Evolutionary conservation across 2,329 filamentous ascomycete species (phyloP), one percentile per base, ranked within the genome.

Genomic region (Chalaropsis ovoidea): DNA sequence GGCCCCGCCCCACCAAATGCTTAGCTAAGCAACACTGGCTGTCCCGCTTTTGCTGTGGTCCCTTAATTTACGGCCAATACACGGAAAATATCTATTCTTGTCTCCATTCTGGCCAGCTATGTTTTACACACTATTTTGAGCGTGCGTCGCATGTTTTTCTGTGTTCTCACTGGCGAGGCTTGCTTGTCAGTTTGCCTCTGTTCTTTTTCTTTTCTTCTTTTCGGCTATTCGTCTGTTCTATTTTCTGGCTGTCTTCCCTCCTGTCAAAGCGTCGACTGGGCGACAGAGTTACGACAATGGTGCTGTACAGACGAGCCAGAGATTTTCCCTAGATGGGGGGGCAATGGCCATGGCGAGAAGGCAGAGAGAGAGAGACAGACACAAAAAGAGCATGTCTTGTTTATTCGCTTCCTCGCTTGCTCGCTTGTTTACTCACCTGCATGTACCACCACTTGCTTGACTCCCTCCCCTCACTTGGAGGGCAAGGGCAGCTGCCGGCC

Each of bases 41-140:
- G 52, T 35, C 27, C 52, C 52, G 52, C 52, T 58, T n/a, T 35
- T 58, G 13, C 52, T 35, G 15, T 35, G 52, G 17, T 58, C 52
- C 52, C 27, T 58, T 58, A 58, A 58, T 58, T 11, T 58, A 35
- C 52, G 52, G 27, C 27, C 4, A 58, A 35, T 11, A 58, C 52
- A 11, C 27, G 52, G 27, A 10, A 39, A 39, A 7, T 39, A 7
- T 17, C 52, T 58, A 58, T 58, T 58, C 27, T 58, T 35, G 52
- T 35, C 43, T 1, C 15, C 8, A 52, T 35, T 39, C 13, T 17
- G 13, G 27, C 27, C 27, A 8, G 17, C 52, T 4, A 31, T n/a
- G 52, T 35, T 58, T 31, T 31, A 31, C n/a, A n/a, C 7, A 7
- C 52, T 58, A 58, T 58, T 58, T 58, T 22, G 52, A 58, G 52